Evolutionary conservation across 345 rosid genomes (phyloP), one percentile per base, ranked within the genome.

Genomic region (Citropsis articulata): DNA sequence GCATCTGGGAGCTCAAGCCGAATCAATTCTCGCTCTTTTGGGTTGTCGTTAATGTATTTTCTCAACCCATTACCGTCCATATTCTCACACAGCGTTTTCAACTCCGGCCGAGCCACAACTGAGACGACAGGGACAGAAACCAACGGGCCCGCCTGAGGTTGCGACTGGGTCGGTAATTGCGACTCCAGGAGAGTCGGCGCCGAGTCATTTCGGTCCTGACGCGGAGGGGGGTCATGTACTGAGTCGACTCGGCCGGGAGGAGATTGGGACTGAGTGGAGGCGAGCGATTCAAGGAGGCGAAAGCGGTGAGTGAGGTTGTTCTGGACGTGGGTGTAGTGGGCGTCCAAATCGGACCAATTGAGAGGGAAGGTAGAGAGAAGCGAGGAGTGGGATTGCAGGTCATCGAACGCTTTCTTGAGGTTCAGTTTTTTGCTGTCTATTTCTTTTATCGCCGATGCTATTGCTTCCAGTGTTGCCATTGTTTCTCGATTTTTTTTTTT

Each of bases 311-410:
- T 61, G 81, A 89, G 81, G 48, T 84, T 79, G 75, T 81, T 25
- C 63, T 89, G 89, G 30, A 83, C 71, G 63, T 90, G 73, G 81
- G 91, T 55, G 78, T 93, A 90, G 87, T 91, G 91, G 24, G 92
- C 66, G 67, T 91, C 94, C 84, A 95, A 69, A 67, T 89, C 92
- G 66, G 91, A 72, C 97, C 98, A 93, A n/a, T 90, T 76, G 70
- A 90, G 82, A 2, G 88, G 33, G 75, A 86, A 83, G 36, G 93
- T 82, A 16, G 90, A 82, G 61, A 84, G 88, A 68, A 86, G 87
- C 68, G 84, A 77, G 33, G 87, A 82, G 59, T 86, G 87, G 59
- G 85, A 27, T 72, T 87, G 95, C 36, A 94, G 95, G 40, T 88
- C 88, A 31, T 93, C 95, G 82, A 62, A 94, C 10, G 97, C 97